phyloP scores from a whole-genome alignment of 2,329 filamentous ascomycete species.

The Aspergillus fumigatiaffinis region DNA sequence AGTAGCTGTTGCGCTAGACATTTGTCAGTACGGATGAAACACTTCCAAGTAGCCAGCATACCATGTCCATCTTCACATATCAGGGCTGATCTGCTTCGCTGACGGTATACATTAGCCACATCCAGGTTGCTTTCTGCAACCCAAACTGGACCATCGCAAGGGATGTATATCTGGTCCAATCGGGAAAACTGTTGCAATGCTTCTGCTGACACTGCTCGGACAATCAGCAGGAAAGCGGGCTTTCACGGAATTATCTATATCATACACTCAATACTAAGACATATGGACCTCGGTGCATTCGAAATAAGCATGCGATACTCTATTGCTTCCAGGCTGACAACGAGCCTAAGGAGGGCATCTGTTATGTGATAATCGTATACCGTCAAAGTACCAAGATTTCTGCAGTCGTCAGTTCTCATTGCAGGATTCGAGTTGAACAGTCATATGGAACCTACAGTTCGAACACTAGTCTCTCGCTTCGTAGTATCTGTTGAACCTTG shows the following conservation, averaged over 20 bases:
- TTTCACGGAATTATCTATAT: not conserved
- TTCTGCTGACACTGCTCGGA: not conserved
- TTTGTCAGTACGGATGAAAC: not conserved
- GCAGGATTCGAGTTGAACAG: too few species aligned
- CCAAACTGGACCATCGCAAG: not conserved
- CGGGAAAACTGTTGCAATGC: not conserved
- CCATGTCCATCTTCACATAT: not conserved
- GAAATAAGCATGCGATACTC: not conserved
- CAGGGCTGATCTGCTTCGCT: not conserved
- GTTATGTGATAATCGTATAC: too few species aligned
- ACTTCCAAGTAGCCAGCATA: not conserved
- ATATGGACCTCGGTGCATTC: not conserved
- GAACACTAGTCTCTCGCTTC: too few species aligned
- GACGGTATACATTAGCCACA: not conserved
- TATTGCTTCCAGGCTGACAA: too few species aligned
- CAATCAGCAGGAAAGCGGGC: not conserved
- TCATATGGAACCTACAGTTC: too few species aligned
- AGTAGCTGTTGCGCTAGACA: not conserved
- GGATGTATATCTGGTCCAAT: not conserved
- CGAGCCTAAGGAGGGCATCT: too few species aligned
- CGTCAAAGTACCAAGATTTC: too few species aligned
- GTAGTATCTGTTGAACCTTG: too few species aligned
- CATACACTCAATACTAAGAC: not conserved
- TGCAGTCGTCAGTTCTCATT: too few species aligned
- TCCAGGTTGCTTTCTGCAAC: not conserved